Evolutionary conservation across 306 rosid species (phyloP).

Genomic region (Casuarina cunninghamiana): DNA sequence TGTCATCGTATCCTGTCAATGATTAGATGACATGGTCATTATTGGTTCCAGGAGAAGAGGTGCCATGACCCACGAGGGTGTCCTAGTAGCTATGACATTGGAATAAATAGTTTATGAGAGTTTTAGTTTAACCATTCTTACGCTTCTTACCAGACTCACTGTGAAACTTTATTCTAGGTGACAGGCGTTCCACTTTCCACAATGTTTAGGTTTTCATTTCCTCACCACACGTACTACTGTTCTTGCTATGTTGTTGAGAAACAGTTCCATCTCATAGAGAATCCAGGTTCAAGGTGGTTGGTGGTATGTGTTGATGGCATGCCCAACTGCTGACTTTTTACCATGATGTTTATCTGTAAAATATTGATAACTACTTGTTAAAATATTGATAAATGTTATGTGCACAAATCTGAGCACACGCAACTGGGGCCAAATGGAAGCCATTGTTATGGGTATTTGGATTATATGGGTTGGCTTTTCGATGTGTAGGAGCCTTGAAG

Average conservation of each 20-base stretch:
- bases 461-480: too few species aligned
- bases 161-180: neutral
- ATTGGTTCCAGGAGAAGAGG: neutral
- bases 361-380: neutral
- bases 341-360: neutral
- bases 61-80: neutral
- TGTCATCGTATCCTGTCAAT: neutral
- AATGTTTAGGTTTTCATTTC: neutral
- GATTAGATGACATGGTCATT: neutral
- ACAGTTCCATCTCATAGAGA: neutral
- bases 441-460: too few species aligned
- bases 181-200: neutral
- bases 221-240: neutral
- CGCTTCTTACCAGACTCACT: neutral
- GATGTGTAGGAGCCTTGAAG: too few species aligned
- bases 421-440: too few species aligned
- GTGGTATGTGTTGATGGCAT: constrained; percentile 1
- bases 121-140: neutral
- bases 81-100: neutral
- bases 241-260: neutral
- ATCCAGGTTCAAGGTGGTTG: neutral
- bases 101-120: neutral
- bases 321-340: neutral
- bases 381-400: too few species aligned
- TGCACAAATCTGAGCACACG: too few species aligned